These are phyloP conservation scores for Hemileccinum rubropunctum DNA, from an alignment of 768 basidiomycete genomes.

Conservation along the genomic window DNA sequence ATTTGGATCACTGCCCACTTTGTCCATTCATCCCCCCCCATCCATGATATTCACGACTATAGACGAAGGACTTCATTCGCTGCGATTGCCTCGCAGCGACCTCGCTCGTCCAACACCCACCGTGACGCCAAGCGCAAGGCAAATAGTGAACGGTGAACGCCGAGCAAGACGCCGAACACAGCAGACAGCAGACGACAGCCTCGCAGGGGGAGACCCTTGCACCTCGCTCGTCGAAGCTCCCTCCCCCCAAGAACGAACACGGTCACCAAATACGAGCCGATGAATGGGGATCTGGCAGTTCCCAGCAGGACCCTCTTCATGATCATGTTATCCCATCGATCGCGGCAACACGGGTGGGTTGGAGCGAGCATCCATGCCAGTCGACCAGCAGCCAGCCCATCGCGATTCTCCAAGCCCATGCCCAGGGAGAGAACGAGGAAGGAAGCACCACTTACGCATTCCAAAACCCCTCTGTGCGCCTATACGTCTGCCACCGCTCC, in stretches of 20 bases:
- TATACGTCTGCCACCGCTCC: conserved; percentile 53
- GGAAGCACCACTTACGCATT: conserved; percentile 47
- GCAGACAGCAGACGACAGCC: conserved; percentile 9
- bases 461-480: conserved; percentile 62
- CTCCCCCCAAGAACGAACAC: not conserved
- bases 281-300: conserved; percentile 4
- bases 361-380: not conserved
- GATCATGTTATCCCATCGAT: conserved; percentile 16
- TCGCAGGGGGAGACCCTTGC: conserved; percentile 7
- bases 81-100: conserved; percentile 22
- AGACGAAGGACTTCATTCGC: conserved; percentile 6
- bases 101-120: conserved; percentile 3
- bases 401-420: no score
- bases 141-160: conserved; percentile 5
- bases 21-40: not conserved
- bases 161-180: conserved; percentile 14
- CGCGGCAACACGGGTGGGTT: conserved; percentile 2
- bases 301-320: conserved; percentile 5
- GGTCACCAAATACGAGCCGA: conserved; percentile 7
- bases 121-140: not conserved
- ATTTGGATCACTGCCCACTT: conserved; percentile 2
- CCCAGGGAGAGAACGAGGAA: not conserved
- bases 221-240: conserved; percentile 15
- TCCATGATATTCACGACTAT: not conserved
- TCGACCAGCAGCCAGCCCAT: no score